Conservation (phyloP, 2,329 filamentous ascomycete genomes). For the Pseudofabraea citricarpa region DNA sequence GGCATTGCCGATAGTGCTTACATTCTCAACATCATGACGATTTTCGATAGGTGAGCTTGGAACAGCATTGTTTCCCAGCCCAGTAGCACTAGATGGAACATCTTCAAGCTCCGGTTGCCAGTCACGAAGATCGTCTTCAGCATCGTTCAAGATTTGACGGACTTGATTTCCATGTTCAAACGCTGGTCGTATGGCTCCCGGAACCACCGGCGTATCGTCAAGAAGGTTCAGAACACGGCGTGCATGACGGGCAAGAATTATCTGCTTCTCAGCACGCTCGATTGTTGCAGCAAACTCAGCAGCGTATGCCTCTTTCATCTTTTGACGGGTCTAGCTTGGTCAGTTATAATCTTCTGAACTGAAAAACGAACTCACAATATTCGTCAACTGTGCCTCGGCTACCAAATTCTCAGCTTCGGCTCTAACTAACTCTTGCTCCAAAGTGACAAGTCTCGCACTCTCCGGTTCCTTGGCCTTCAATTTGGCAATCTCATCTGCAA, state of each 20-base stretch:
- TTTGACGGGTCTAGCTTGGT: constrained; percentile 71
- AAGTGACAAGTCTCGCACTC: constrained; percentile 71
- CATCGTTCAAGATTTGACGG: constrained; percentile 84
- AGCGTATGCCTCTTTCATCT: constrained; percentile 92
- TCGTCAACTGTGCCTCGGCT: constrained; percentile 92
- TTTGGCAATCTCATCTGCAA: constrained; percentile 86
- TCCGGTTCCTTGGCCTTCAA: constrained; percentile 90
- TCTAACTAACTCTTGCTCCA: constrained; percentile 94
- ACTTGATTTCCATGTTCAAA: constrained; percentile 66
- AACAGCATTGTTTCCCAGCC: constrained; percentile 8
- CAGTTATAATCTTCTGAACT: not conserved
- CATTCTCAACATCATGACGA: not conserved
- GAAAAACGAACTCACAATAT: constrained; percentile 62
- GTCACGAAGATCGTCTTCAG: constrained; percentile 77
- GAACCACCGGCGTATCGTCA: constrained; percentile 85
- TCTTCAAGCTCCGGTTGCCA: constrained; percentile 49
- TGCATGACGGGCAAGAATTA: constrained; percentile 87
- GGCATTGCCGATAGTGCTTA: not conserved
- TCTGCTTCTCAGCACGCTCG: constrained; percentile 95
- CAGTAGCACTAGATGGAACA: constrained; percentile 15
- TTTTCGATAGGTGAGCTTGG: not conserved
- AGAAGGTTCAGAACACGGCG: constrained; percentile 78
- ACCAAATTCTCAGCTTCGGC: constrained; percentile 95
- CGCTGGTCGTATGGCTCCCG: constrained; percentile 68
- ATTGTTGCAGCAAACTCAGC: constrained; percentile 85